Evolutionary conservation across 2,329 filamentous ascomycete species (phyloP).

Genomic region (Colletotrichum euphorbiae): DNA sequence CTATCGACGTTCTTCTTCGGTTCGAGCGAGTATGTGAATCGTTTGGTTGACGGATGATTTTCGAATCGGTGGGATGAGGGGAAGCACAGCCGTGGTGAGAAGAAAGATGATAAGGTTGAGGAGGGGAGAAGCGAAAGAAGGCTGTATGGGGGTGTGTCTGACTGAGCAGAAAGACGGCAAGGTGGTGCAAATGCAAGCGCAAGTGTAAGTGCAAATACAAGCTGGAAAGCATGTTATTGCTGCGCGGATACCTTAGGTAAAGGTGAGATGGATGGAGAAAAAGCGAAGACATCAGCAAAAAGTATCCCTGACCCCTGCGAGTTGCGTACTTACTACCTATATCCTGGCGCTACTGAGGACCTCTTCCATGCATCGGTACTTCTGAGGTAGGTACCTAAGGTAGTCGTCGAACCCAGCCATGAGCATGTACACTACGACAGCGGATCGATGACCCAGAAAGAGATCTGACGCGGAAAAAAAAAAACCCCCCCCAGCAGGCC

Average conservation of each 20-base stretch:
- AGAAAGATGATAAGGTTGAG: background rate
- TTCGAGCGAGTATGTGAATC: background rate
- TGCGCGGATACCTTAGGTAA: conserved; percentile 1
- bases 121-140: conserved; percentile 11
- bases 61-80: background rate
- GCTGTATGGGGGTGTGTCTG: conserved; percentile 18
- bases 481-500: no score
- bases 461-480: no score
- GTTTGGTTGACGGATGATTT: background rate
- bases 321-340: background rate
- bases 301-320: background rate
- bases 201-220: conserved; percentile 12
- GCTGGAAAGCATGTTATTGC: conserved; percentile 21
- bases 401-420: background rate
- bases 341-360: background rate
- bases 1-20: background rate
- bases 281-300: conserved; percentile 15
- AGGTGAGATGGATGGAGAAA: background rate
- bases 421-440: no score
- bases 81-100: conserved; percentile 8
- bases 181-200: conserved; percentile 19
- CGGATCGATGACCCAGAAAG: no score
- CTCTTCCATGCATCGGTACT: background rate
- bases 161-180: conserved; percentile 20
- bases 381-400: background rate